A percentile compares a stretch with the other conserved stretches of the same genome.
These are phyloP conservation scores for Pseudophaeomoniella oleicola DNA, from an alignment of 2,329 filamentous ascomycete genomes.

Conservation along the genomic window DNA sequence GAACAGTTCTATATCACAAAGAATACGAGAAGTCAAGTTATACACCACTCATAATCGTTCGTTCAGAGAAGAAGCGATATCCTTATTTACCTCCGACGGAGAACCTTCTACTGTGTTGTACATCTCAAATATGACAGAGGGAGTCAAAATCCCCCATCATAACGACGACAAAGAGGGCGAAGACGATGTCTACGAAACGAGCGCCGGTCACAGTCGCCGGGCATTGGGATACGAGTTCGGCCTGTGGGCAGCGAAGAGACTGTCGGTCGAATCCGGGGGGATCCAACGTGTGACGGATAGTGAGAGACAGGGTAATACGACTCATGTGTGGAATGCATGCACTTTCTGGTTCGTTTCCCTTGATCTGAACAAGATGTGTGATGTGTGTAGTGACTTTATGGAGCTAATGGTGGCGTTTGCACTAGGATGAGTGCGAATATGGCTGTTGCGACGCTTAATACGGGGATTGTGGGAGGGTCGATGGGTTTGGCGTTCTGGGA, in stretches of 20 bases:
- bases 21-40: too few species aligned
- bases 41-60: too few species aligned
- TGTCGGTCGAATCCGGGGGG: neutral
- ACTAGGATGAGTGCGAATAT: conserved; percentile 23
- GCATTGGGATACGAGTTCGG: neutral
- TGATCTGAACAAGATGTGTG: too few species aligned
- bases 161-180: neutral
- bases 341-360: conserved; percentile 1
- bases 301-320: neutral
- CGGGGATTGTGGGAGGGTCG: conserved; percentile 17
- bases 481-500: conserved; percentile 20
- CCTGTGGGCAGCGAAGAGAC: neutral
- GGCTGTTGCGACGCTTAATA: conserved; percentile 20
- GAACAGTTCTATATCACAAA: too few species aligned
- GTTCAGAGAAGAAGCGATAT: too few species aligned
- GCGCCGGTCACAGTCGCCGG: neutral
- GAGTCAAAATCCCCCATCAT: neutral
- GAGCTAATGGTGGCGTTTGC: too few species aligned
- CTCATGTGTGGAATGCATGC: conserved; percentile 1
- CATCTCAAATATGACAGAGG: neutral
- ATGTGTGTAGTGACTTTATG: too few species aligned
- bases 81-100: too few species aligned
- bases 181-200: neutral
- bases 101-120: too few species aligned
- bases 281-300: conserved; percentile 1